Percentiles rank a stretch among this genome's conserved stretches.
phyloP scores from a whole-genome alignment of 805 yeast species.

The Tanozyma kutaoensis region DNA sequence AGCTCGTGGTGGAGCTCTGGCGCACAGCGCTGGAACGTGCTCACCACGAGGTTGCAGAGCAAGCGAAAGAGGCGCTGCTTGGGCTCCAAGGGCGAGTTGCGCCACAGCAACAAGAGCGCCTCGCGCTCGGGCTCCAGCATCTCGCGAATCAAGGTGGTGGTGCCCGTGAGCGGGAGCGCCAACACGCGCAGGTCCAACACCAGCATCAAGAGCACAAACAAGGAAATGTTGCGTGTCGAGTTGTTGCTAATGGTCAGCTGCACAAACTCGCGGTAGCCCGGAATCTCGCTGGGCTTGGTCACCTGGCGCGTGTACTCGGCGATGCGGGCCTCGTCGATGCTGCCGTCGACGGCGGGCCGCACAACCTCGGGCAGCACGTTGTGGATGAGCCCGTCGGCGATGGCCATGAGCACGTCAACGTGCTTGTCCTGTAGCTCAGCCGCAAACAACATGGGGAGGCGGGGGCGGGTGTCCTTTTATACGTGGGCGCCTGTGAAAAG shows the following conservation, averaged over 20 bases:
- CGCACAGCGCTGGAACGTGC: constrained; percentile 14
- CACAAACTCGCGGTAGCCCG: constrained; percentile 10
- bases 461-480: not conserved
- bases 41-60: constrained; percentile 11
- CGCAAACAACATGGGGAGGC: not conserved
- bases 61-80: constrained; percentile 22
- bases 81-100: constrained; percentile 21
- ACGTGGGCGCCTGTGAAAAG: not conserved
- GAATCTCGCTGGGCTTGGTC: constrained; percentile 16
- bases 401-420: constrained; percentile 12
- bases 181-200: constrained; percentile 16
- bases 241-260: constrained; percentile 5
- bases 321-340: constrained; percentile 14
- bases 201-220: constrained; percentile 12
- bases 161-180: constrained; percentile 17
- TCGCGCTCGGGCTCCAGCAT: constrained; percentile 21
- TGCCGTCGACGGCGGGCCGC: constrained; percentile 10
- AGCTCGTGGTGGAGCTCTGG: constrained; percentile 21
- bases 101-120: constrained; percentile 22
- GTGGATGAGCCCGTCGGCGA: constrained; percentile 23
- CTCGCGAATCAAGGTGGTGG: constrained; percentile 19
- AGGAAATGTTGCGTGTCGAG: constrained; percentile 8
- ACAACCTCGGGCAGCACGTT: constrained; percentile 15
- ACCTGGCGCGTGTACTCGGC: constrained; percentile 11
- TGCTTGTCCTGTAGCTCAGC: constrained; percentile 8